Base-by-base conservation (phyloP, 2,329 filamentous ascomycete species). In the Fusarium coffeatum region DNA sequence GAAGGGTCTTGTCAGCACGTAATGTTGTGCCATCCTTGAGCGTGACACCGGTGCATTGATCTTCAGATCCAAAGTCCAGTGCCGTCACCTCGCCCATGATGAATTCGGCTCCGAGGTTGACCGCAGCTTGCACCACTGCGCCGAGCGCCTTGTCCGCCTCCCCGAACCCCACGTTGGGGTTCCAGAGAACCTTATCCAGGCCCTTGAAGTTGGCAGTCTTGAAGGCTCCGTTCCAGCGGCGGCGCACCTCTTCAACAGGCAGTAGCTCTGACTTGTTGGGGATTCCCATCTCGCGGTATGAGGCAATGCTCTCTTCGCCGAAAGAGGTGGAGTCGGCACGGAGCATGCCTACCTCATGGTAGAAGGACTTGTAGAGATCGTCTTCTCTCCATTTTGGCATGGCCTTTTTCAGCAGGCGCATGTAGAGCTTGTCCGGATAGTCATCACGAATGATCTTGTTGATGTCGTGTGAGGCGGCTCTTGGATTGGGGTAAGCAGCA, bases 121-220 rank as follows among this genome's bases (percentile, higher is more conserved):
- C 72, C 25, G 82, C 84, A 53, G 81, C 81, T 61, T 85, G 83
- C 9, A 87, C 86, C 16, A 89, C 84, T 15, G 85, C 86, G 53
- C 80, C 78, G 49, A 90, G 77, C 40, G 85, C 83, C 75, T 88
- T 85, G 59, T 87, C 87, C 15, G 88, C 88, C 53, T 87, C 85
- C 20, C 83, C 87, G 82, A 87, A 89, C 3, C 88, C 88, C 75
- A 86, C 88, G 32, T 82, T 85, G 64, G 84, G 85, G 78, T 89
- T 90, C 69, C 86, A 83, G 23, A 88, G 81, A 20, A 89, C 82
- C 68, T 84, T 84, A 64, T 86, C 85, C 47, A 88, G 82, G 10
- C 82, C 86, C 9, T 81, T 83, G 73, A 88, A 89, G 64, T 89
- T 82, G 32, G 87, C 84, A 46, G 87, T 84, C 27, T 85, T 82